Conservation (phyloP, 192 early-diverging fungal genomes). For the Coemansia sp. region DNA sequence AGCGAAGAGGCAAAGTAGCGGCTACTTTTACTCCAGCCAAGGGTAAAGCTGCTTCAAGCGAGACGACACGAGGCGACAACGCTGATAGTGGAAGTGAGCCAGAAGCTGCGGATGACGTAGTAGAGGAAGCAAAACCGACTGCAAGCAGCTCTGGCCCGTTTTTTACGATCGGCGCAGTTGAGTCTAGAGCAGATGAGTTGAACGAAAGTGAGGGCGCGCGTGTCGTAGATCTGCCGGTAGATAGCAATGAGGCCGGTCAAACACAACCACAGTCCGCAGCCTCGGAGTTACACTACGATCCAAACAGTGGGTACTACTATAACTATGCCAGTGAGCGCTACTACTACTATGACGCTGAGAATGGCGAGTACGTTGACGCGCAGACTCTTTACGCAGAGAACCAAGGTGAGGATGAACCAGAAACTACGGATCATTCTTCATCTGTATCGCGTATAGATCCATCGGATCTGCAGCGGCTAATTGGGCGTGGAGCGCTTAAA, state of each 20-base stretch:
- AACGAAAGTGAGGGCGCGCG: neutral
- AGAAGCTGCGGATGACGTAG: neutral
- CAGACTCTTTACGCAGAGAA: neutral
- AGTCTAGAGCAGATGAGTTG: neutral
- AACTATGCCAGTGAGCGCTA: constrained; percentile 28
- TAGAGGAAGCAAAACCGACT: neutral
- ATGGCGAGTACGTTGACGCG: constrained; percentile 36
- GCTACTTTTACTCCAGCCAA: neutral
- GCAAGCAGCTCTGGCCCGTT: constrained; percentile 15
- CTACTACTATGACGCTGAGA: constrained; percentile 37
- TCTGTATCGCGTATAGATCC: constrained; percentile 13
- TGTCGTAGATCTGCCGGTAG: neutral
- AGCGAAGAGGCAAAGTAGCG: constrained; percentile 13
- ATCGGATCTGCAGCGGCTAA: constrained; percentile 29
- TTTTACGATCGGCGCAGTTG: constrained; percentile 24
- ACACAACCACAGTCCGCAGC: neutral
- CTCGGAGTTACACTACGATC: constrained; percentile 38
- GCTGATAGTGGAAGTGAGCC: constrained; percentile 10
- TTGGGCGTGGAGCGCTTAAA: constrained; percentile 38
- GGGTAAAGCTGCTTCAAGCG: neutral
- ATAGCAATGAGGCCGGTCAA: neutral
- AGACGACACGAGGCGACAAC: neutral
- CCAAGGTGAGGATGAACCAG: neutral
- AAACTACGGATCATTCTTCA: constrained; percentile 12
- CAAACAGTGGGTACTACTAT: constrained; percentile 51